Base-by-base conservation (phyloP, 225 moss, liverwort and hornwort species). In the Physcomitrium patens region DNA sequence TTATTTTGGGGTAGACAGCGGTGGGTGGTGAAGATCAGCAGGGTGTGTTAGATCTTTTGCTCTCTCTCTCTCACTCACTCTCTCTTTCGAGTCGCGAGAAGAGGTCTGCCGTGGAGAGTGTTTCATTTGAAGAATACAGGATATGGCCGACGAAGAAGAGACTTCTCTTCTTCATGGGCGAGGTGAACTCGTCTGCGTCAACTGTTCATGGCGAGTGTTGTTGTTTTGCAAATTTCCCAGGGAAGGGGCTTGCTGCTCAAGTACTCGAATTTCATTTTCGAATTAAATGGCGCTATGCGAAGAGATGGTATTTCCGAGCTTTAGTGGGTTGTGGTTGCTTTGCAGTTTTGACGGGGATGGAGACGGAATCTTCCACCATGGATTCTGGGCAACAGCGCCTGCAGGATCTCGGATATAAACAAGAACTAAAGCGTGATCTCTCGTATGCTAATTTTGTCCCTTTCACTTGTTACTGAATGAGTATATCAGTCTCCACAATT, bases 321-420 rank as follows among this genome's bases (percentile, higher is more conserved):
- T 49, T 61, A 48, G 50, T 31, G 50, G n/a, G 53, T 7, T 70
- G 41, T 56, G 55, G 51, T 51, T 72, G 72, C 13, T 43, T 31
- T 57, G 78, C 58, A 86, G 86, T 71, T n/a, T 52, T 50, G 64
- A 77, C 63, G 71, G 42, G 10, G 0, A 43, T 62, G 31, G 49
- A 56, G 65, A 43, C 65, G 55, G 69, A 14, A 13, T 23, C 60
- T 18, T 10, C 72, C 37, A 3, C 56, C 80, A 78, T 90, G 82
- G 90, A 90, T 76, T 87, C 90, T 13, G 90, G 90, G 64, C 82
- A 90, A 81, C 73, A 77, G 80, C 87, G 90, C 16, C 80, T 90
- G 57, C 84, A 85, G 10, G 90, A 90, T 79, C 87, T 90, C 18
- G 90, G 90, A 48, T 90, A 90, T 77, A 87, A 90, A 68, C 90